A percentile compares a stretch with the other conserved stretches of the same genome.
phyloP scores from a whole-genome alignment of 176 grass and related monocot genomes.

The Paspalum notatum region DNA sequence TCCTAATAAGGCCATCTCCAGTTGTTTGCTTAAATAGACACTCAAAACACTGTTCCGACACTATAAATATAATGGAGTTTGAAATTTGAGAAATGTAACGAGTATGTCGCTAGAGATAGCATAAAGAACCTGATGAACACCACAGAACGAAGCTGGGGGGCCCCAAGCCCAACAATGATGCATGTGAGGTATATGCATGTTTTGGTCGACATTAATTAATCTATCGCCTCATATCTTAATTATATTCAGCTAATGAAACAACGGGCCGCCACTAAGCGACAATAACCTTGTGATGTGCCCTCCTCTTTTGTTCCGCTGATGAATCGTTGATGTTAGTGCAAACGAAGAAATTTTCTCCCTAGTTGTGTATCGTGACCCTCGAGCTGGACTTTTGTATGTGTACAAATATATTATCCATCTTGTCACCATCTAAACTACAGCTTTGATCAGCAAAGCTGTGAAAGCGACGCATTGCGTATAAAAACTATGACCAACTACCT shows the following conservation, averaged over 20 bases:
- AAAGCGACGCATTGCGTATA: conserved; percentile 16
- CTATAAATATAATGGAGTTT: too few relatives aligned
- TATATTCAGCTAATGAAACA: conserved; percentile 31
- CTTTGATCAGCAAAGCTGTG: conserved; percentile 30
- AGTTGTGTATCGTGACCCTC: conserved; percentile 19
- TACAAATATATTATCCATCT: conserved; percentile 8
- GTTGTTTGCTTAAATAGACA: too few relatives aligned
- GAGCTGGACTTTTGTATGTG: conserved; percentile 2
- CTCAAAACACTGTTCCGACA: too few relatives aligned
- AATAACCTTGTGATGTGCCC: neutral
- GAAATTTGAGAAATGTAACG: too few relatives aligned
- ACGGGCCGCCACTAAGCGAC: neutral
- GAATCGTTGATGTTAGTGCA: neutral
- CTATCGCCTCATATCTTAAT: neutral
- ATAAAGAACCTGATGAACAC: too few relatives aligned
- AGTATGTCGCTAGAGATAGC: too few relatives aligned
- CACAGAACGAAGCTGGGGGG: too few relatives aligned
- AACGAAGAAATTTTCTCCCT: conserved; percentile 16
- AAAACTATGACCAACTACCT: conserved; percentile 35
- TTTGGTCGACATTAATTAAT: neutral
- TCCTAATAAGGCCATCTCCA: too few relatives aligned
- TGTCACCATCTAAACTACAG: conserved; percentile 26
- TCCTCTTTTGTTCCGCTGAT: conserved; percentile 37
- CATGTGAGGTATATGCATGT: neutral
- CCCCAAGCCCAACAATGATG: neutral